Evolutionary conservation across 768 basidiomycete genomes (phyloP).

Genomic region (Rhodotorula diobovata): DNA sequence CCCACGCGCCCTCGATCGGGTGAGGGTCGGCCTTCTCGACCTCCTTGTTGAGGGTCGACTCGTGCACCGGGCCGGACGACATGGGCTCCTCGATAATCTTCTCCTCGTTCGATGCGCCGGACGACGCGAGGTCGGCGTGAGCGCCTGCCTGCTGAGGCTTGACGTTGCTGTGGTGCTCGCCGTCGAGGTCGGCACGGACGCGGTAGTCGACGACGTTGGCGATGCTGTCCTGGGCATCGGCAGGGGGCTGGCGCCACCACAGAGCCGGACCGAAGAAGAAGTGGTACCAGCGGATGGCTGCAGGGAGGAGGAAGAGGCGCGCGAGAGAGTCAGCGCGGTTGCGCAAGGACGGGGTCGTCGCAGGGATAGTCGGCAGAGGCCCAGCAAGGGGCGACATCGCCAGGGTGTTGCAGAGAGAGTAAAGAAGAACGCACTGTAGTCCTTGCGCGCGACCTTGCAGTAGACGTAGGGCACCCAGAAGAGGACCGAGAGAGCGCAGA

Average conservation of each 20-base stretch:
- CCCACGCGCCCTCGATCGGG: conserved; percentile 47
- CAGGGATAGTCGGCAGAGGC: too few relatives aligned
- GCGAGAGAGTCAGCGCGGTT: background rate
- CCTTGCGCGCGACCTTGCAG: conserved; percentile 49
- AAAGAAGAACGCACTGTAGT: conserved; percentile 45
- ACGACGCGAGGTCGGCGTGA: conserved; percentile 11
- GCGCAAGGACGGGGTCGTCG: too few relatives aligned
- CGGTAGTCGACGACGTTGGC: conserved; percentile 48
- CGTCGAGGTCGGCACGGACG: conserved; percentile 21
- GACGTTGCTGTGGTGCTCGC: background rate
- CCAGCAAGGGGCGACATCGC: too few relatives aligned
- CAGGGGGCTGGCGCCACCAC: conserved; percentile 48
- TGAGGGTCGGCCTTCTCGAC: conserved; percentile 40
- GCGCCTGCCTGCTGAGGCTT: background rate
- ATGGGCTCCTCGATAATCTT: conserved; percentile 35
- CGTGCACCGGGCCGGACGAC: background rate
- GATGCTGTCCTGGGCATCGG: conserved; percentile 41
- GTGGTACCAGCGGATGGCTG: conserved; percentile 48
- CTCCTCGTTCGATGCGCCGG: conserved; percentile 8
- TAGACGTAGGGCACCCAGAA: conserved; percentile 52
- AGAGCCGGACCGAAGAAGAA: conserved; percentile 51
- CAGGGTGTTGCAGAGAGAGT: too few relatives aligned
- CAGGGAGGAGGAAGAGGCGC: too few relatives aligned
- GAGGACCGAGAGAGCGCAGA: conserved; percentile 46
- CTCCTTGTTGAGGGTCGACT: conserved; percentile 21